Percentiles rank a stretch among this genome's conserved stretches.
Evolutionary conservation across 2,329 filamentous ascomycete genomes (phyloP).

Genomic region (Diaporthe velutina): DNA sequence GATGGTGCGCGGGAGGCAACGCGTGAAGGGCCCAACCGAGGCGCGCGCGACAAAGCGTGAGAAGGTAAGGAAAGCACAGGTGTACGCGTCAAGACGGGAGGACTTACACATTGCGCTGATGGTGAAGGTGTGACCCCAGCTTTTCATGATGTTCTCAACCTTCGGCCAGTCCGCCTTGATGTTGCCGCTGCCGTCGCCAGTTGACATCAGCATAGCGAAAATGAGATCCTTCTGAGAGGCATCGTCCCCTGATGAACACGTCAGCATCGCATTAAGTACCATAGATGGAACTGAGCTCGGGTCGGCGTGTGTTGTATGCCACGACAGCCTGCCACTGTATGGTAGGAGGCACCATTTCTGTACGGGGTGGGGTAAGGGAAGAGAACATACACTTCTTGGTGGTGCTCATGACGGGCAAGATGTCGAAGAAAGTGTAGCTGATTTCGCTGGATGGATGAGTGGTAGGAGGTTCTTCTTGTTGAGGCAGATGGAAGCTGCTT

Average conservation of each 20-base stretch:
- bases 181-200: constrained; percentile 30
- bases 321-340: background rate
- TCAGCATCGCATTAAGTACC: background rate
- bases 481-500: background rate
- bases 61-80: background rate
- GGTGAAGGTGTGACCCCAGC: constrained; percentile 36
- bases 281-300: background rate
- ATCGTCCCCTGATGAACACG: constrained; percentile 27
- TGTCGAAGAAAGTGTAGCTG: background rate
- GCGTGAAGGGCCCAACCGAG: background rate
- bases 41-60: background rate
- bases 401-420: background rate
- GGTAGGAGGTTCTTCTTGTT: background rate
- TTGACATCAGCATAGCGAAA: constrained; percentile 35
- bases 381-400: constrained; percentile 11
- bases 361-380: background rate
- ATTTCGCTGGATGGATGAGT: background rate
- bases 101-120: constrained; percentile 38
- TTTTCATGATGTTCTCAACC: constrained; percentile 30
- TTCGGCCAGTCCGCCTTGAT: constrained; percentile 34
- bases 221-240: constrained; percentile 36
- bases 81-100: background rate
- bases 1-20: background rate
- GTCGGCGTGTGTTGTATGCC: background rate
- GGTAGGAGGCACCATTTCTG: background rate